A percentile compares a stretch with the other conserved stretches of the same genome.
Conservation (phyloP, 73 alveolate genomes). For the Paramecium tetraurelia region DNA sequence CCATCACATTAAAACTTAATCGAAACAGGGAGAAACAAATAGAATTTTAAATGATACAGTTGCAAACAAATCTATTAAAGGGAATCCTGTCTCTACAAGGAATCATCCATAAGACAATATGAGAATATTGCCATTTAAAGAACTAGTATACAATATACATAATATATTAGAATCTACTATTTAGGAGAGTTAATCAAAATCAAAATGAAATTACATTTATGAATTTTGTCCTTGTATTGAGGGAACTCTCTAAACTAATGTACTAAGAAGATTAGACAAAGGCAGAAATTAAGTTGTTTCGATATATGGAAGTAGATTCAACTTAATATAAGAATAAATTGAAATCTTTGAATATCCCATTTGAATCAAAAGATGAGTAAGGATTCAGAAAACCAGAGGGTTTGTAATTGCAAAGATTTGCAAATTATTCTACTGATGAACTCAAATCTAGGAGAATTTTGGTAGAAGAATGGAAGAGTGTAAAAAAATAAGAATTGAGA, state of each 20-base stretch:
- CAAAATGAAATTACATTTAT: neutral
- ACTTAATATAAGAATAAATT: neutral
- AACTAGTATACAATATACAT: neutral
- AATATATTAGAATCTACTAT: slow-evolving; percentile 14
- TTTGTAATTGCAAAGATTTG: neutral
- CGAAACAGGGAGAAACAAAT: neutral
- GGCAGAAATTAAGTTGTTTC: neutral
- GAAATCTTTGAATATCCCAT: neutral
- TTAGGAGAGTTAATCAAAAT: neutral
- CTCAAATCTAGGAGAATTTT: neutral
- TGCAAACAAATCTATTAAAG: neutral
- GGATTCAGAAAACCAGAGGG: slow-evolving; percentile 43
- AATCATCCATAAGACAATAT: neutral
- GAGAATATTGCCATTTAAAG: neutral
- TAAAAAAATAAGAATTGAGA: neutral
- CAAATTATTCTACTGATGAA: neutral
- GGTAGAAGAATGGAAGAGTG: neutral
- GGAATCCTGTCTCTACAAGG: neutral
- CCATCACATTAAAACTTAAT: neutral
- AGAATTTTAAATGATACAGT: neutral
- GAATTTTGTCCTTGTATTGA: neutral
- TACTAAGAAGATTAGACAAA: neutral
- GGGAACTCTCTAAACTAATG: neutral
- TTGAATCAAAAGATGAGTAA: slow-evolving; percentile 4
- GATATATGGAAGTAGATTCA: neutral